phyloP scores from a whole-genome alignment of 176 grass and related monocot species.

The Oryza glaberrima region DNA sequence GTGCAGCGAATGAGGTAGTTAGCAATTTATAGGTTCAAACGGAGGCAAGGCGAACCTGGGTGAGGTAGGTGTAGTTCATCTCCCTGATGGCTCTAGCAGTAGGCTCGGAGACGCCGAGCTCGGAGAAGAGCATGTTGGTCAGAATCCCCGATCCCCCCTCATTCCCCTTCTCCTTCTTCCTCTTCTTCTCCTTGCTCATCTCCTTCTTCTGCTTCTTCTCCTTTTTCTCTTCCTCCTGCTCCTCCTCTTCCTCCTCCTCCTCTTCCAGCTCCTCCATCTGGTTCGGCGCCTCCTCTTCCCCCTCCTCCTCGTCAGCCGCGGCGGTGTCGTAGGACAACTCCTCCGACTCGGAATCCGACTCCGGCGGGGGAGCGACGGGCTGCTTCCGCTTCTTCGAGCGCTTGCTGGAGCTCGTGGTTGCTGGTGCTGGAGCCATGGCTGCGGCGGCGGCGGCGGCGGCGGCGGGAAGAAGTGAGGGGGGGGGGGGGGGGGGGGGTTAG shows the following conservation, averaged over 20 bases:
- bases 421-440: background rate
- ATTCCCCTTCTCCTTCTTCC: slow-evolving; percentile 11
- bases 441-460: background rate
- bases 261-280: background rate
- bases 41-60: slow-evolving; percentile 42
- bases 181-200: background rate
- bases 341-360: slow-evolving; percentile 47
- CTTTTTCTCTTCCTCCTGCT: background rate
- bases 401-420: slow-evolving; percentile 29
- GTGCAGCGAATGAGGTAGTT: background rate
- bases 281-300: background rate
- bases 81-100: slow-evolving; percentile 66
- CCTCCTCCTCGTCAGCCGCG: slow-evolving; percentile 33
- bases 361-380: slow-evolving; percentile 23
- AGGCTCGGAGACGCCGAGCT: slow-evolving; percentile 64
- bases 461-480: background rate
- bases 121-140: slow-evolving; percentile 61
- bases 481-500: background rate
- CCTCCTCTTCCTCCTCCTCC: background rate
- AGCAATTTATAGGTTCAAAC: background rate
- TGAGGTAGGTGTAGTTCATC: slow-evolving; percentile 78
- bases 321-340: slow-evolving; percentile 32
- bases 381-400: slow-evolving; percentile 49
- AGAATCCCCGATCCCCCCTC: slow-evolving; percentile 45
- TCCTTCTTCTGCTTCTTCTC: background rate